Evolutionary conservation across 257 asterid species (phyloP), one percentile per base, ranked within the genome.

Genomic region (Vinca minor): DNA sequence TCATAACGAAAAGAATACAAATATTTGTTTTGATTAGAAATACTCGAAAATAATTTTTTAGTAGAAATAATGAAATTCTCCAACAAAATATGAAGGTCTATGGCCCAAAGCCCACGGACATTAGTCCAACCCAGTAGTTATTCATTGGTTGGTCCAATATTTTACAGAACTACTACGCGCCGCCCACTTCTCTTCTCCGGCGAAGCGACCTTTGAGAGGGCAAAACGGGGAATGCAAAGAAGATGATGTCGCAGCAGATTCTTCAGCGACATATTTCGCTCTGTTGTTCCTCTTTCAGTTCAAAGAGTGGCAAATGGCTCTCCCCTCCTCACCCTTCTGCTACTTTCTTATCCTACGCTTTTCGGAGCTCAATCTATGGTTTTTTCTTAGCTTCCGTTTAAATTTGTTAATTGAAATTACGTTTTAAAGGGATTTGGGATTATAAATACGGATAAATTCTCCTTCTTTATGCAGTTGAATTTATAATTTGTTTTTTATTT

Each of bases 191-290:
- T 62, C 45, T 20, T 29, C 18, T 61, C 62, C 1, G 55, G 26
- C 5, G 18, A 20, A 6, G 42, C 10, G 29, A 28, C 21, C 21
- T 61, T 49, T 36, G 44, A 7, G 32, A 8, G n/a, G n/a, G n/a
- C n/a, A n/a, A n/a, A n/a, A n/a, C n/a, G n/a, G n/a, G n/a, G n/a
- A n/a, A n/a, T n/a, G 15, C 38, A 21, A 39, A 44, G 42, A 32
- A 63, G 41, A 66, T n/a, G n/a, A n/a, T 60, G 67, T 48, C 69
- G 2, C 56, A 10, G 57, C 89, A 72, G 71, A 57, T 82, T 71
- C 73, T 85, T 77, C 79, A 65, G 83, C 48, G 73, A 38, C 79
- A 83, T 55, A 7, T 79, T 5, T 77, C 88, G 42, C 82, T 85
- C 60, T 69, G 39, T 76, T 39, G 45, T 59, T 74, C 62, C 34